Conservation (phyloP, 2,329 filamentous ascomycete species). For the Cladosporium velox region DNA sequence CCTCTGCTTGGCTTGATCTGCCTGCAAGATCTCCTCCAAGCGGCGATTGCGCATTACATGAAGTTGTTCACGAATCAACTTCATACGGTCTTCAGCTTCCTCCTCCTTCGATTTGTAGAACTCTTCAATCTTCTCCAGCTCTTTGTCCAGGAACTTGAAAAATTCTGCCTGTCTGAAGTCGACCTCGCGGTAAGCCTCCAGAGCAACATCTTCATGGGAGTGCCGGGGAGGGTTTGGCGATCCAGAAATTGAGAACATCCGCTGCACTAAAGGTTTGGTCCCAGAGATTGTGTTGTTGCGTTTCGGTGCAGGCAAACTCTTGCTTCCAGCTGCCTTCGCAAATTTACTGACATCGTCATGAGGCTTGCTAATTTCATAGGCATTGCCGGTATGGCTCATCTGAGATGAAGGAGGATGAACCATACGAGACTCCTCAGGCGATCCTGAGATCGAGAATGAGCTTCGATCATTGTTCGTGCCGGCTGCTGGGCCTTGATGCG, state of each 20-base stretch:
- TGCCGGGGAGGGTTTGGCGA: constrained; percentile 30
- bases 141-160: constrained; percentile 76
- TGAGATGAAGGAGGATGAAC: constrained; percentile 27
- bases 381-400: constrained; percentile 31
- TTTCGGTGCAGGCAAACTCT: constrained; percentile 32
- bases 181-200: constrained; percentile 63
- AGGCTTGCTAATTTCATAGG: constrained; percentile 28
- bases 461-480: constrained; percentile 21
- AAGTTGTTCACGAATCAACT: constrained; percentile 75
- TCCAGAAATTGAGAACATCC: constrained; percentile 29
- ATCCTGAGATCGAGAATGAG: constrained; percentile 21
- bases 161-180: constrained; percentile 80
- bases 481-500: not conserved
- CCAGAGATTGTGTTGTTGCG: constrained; percentile 42
- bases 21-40: constrained; percentile 66
- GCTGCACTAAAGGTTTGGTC: constrained; percentile 27
- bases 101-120: constrained; percentile 90
- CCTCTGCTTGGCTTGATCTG: constrained; percentile 39
- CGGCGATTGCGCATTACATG: constrained; percentile 90
- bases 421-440: constrained; percentile 11
- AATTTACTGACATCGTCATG: not conserved
- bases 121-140: constrained; percentile 85
- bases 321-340: not conserved
- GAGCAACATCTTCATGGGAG: constrained; percentile 44
- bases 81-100: constrained; percentile 73